phyloP scores from a whole-genome alignment of 2,329 filamentous ascomycete species.

The Sphaerulina musiva region DNA sequence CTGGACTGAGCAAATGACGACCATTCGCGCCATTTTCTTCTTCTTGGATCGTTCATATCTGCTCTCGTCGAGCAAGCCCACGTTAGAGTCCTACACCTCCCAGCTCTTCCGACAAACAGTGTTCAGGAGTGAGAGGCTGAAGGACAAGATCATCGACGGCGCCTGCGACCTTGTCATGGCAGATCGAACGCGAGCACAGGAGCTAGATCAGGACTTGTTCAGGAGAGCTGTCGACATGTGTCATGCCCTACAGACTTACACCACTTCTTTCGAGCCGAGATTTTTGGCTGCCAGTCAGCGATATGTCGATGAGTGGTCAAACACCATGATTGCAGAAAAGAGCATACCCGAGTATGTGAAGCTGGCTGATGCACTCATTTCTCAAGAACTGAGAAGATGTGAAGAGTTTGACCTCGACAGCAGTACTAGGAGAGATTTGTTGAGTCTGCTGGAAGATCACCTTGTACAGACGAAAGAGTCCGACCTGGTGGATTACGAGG shows the following conservation, averaged over 20 bases:
- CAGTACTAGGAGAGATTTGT: conserved; percentile 70
- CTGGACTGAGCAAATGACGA: conserved; percentile 74
- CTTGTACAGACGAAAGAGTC: conserved; percentile 62
- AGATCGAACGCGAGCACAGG: conserved; percentile 55
- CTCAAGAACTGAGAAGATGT: conserved; percentile 66
- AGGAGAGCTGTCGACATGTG: conserved; percentile 73
- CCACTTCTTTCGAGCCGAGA: conserved; percentile 67
- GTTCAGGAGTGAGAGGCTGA: conserved; percentile 49
- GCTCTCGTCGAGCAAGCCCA: conserved; percentile 63
- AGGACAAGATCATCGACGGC: conserved; percentile 55
- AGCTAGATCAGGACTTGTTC: conserved; percentile 57
- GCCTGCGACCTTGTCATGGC: conserved; percentile 69
- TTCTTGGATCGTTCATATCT: conserved; percentile 89
- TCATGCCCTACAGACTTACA: conserved; percentile 76
- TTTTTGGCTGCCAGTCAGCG: conserved; percentile 61
- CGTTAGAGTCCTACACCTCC: conserved; percentile 76
- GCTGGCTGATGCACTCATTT: conserved; percentile 62
- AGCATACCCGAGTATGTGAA: conserved; percentile 70
- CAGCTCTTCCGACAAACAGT: conserved; percentile 62
- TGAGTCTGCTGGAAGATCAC: conserved; percentile 64
- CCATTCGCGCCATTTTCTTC: conserved; percentile 82
- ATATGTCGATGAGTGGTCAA: conserved; percentile 66
- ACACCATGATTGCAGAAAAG: conserved; percentile 54
- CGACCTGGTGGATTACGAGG: conserved; percentile 40
- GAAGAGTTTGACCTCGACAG: conserved; percentile 75